A percentile compares a stretch with the other conserved stretches of the same genome.
These are phyloP conservation scores for Penicillium macrosclerotiorum DNA, from an alignment of 495 filamentous ascomycete genomes.

Conservation along the genomic window DNA sequence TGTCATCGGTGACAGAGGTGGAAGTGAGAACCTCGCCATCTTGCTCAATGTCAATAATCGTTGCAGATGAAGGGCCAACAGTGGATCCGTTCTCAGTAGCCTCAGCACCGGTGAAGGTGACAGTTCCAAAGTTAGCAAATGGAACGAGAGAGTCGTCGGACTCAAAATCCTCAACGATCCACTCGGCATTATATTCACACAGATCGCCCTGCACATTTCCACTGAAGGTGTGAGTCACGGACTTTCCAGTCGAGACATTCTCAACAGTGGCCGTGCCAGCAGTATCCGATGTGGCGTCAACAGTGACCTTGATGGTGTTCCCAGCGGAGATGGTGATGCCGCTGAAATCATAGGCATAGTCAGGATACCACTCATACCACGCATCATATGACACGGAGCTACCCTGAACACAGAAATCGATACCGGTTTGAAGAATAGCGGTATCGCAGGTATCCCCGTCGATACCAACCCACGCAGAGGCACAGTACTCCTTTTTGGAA, in stretches of 20 bases:
- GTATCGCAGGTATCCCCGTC: constrained; percentile 52
- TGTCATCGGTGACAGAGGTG: constrained; percentile 29
- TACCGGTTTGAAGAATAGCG: constrained; percentile 56
- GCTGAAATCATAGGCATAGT: constrained; percentile 51
- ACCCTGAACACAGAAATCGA: constrained; percentile 48
- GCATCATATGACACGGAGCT: constrained; percentile 40
- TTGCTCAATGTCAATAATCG: constrained; percentile 49
- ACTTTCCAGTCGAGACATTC: constrained; percentile 50
- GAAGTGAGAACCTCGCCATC: constrained; percentile 39
- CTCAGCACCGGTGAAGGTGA: constrained; percentile 42
- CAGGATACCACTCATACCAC: constrained; percentile 64
- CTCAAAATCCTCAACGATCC: constrained; percentile 61
- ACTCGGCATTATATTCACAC: constrained; percentile 52
- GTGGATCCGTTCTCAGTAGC: constrained; percentile 19
- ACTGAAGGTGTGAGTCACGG: constrained; percentile 47
- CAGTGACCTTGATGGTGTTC: constrained; percentile 50
- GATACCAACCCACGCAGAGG: constrained; percentile 60
- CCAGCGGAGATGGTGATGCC: constrained; percentile 50
- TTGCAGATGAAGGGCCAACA: constrained; percentile 35
- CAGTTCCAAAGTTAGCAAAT: constrained; percentile 53
- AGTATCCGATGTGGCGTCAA: constrained; percentile 42
- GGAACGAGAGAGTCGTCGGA: constrained; percentile 38
- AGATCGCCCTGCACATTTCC: constrained; percentile 23
- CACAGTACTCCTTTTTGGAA: constrained; percentile 42
- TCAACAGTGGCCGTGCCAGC: constrained; percentile 49